phyloP scores from a whole-genome alignment of 208 protist genomes.

The Crithidia brevicula region DNA sequence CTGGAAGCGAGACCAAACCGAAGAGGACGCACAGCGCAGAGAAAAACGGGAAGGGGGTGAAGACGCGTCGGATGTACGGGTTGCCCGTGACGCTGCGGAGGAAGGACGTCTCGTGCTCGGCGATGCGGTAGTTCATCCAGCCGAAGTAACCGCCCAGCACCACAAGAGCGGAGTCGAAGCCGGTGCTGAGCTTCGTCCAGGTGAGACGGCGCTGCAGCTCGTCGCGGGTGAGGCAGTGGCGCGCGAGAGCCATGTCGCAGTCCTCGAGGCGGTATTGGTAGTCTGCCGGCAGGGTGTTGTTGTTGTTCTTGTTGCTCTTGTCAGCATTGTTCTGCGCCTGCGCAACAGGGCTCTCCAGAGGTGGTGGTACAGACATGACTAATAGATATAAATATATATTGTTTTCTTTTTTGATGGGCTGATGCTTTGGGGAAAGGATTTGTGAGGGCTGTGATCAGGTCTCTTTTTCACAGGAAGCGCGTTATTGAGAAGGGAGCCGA shows the following conservation, averaged over 20 bases:
- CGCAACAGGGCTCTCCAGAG: not conserved
- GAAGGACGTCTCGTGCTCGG: conserved; percentile 38
- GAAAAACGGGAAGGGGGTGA: conserved; percentile 46
- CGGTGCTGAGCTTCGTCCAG: conserved; percentile 21
- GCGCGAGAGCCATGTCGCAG: conserved; percentile 25
- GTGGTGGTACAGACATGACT: not conserved
- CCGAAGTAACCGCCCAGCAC: conserved; percentile 14
- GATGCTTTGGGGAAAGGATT: not conserved
- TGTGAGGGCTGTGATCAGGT: too few relatives aligned
- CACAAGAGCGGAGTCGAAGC: conserved; percentile 12
- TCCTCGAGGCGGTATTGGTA: conserved; percentile 40
- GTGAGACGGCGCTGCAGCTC: conserved; percentile 21
- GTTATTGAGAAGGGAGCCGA: not conserved
- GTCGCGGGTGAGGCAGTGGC: conserved; percentile 26
- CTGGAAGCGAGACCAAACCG: conserved; percentile 36
- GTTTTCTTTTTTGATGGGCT: not conserved
- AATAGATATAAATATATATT: too few relatives aligned
- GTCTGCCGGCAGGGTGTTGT: conserved; percentile 14
- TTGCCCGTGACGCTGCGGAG: conserved; percentile 35
- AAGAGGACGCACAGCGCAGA: conserved; percentile 27
- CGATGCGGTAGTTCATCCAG: conserved; percentile 17
- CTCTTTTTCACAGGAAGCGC: too few relatives aligned
- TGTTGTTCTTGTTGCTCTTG: too few relatives aligned
- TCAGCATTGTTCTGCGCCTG: conserved; percentile 6
- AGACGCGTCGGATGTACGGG: conserved; percentile 36